Evolutionary conservation across 2,329 filamentous ascomycete species (phyloP), one percentile per base, ranked within the genome.

Genomic region (Penicillium sumatraense): DNA sequence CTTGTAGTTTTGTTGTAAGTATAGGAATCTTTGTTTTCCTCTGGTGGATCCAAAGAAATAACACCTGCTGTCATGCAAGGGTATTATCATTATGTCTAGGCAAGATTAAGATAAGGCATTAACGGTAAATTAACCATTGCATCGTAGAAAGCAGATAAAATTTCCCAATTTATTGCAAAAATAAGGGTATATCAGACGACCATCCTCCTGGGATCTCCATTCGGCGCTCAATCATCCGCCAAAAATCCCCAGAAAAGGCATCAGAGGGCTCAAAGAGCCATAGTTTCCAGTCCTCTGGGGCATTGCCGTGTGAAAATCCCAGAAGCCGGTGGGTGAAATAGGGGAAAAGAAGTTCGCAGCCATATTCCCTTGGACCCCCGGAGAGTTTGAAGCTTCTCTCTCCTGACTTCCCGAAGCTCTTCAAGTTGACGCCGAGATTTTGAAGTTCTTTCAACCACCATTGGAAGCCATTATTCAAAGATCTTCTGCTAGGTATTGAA

Each of bases 191-290:
- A 42, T 42, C 23, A 42, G 20, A 23, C 2, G 23, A 42, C 40
- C 40, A 42, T 24, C 20, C 40, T 24, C 40, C 40, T n/a, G 20
- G 40, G 11, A 42, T 51, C 27, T 51, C 49, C 24, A 51, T 35
- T 14, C 14, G 49, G 31, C 49, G 49, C 14, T 42, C 49, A 44
- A 51, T 44, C 38, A 44, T 44, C 5, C 27, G 35, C 49, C 49
- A 51, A 51, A 51, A 51, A 11, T 45, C 38, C 20, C 49, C 49
- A 8, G 21, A 26, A 51, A 45, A 51, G 14, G 10, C 10, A 51
- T 45, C 49, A 36, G 38, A 33, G 11, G 18, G 18, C 11, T 51
- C 38, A 24, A 2, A 14, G 2, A 51, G 2, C 49, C 49, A 51
- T 9, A 51, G 9, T 9, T 13, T 13, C 49, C 49, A 51, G 40